Percentiles rank a stretch among this genome's conserved stretches.
Conservation (phyloP, 306 rosid genomes). For the Sophora flavescens region DNA sequence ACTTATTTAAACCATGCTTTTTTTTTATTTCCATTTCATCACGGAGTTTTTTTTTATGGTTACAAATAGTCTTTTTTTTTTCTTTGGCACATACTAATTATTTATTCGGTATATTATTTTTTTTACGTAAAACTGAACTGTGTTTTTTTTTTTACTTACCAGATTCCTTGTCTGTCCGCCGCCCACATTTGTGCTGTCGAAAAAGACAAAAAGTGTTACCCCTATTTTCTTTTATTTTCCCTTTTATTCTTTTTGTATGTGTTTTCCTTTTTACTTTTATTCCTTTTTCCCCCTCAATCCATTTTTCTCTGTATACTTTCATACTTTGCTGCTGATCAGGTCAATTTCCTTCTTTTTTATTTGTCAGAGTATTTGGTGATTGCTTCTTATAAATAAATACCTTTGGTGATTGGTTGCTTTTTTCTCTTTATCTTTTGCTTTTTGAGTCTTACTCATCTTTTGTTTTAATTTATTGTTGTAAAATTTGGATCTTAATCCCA, state of each 20-base stretch:
- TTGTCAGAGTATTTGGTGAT: constrained; percentile 14
- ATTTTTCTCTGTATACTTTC: not conserved
- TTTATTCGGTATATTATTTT: not conserved
- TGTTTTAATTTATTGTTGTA: no score
- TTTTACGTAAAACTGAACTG: not conserved
- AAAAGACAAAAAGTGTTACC: constrained; percentile 4
- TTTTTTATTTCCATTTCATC: no score
- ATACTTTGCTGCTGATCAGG: not conserved
- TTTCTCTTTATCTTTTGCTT: no score
- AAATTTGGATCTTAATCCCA: no score
- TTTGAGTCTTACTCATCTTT: no score
- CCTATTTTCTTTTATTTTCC: constrained; percentile 10
- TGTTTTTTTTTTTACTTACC: not conserved
- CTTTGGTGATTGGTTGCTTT: no score
- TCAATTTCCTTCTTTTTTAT: constrained; percentile 36
- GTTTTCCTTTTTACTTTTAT: not conserved
- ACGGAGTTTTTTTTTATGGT: no score
- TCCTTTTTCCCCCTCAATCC: not conserved
- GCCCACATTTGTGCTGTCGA: constrained; percentile 60
- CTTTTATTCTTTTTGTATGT: not conserved
- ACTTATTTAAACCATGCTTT: no score
- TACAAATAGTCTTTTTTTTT: no score
- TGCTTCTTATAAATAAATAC: no score
- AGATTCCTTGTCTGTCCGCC: constrained; percentile 51
- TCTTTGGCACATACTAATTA: no score